A percentile compares a stretch with the other conserved stretches of the same genome.
phyloP scores from a whole-genome alignment of 2,329 filamentous ascomycete genomes.

The Talaromyces albobiverticillius region DNA sequence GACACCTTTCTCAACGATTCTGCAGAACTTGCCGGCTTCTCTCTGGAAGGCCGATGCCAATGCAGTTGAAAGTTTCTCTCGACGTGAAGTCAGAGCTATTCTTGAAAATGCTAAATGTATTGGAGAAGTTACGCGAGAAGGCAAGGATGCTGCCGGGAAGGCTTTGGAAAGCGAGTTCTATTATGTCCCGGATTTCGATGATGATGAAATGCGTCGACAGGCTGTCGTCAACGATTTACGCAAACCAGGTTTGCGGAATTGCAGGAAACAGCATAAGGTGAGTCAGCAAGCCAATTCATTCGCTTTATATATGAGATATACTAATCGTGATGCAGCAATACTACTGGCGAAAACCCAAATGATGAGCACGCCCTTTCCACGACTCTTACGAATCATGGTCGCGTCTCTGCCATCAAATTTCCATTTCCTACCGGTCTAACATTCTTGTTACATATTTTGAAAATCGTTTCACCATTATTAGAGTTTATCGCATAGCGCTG shows the following conservation, averaged over 20 bases:
- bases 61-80: constrained; percentile 50
- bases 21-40: constrained; percentile 75
- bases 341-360: constrained; percentile 66
- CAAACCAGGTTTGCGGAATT: constrained; percentile 84
- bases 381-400: neutral
- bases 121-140: constrained; percentile 82
- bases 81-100: constrained; percentile 64
- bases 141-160: constrained; percentile 95
- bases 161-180: constrained; percentile 94
- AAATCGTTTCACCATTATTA: neutral
- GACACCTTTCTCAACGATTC: constrained; percentile 82
- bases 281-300: constrained; percentile 20
- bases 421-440: neutral
- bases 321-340: constrained; percentile 57
- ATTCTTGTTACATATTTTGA: constrained; percentile 17
- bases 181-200: constrained; percentile 85
- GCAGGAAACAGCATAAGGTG: constrained; percentile 97
- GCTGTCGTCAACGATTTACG: constrained; percentile 82
- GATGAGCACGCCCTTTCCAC: constrained; percentile 17
- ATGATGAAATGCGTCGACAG: constrained; percentile 71
- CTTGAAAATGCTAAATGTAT: constrained; percentile 75
- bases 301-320: constrained; percentile 5
- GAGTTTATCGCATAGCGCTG: constrained; percentile 39
- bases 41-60: constrained; percentile 50
- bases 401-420: neutral